Conservation (phyloP, 352 stramenopile genomes). For the Globisporangium nodosum region DNA sequence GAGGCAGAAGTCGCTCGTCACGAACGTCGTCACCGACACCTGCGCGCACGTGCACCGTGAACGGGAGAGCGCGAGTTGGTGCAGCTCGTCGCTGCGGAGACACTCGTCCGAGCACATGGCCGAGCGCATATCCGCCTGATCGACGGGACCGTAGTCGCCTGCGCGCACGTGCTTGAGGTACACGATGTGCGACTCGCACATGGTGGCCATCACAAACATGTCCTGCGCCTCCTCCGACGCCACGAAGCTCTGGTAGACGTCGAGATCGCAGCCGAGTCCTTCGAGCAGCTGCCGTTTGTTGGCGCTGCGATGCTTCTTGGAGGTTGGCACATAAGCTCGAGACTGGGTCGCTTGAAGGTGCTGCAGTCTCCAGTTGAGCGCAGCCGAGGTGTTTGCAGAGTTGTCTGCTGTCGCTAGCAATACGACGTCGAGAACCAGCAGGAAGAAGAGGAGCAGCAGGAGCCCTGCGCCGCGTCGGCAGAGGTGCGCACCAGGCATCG, state of each 20-base stretch:
- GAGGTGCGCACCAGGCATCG: no score
- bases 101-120: slow-evolving; percentile 87
- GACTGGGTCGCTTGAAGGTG: not conserved
- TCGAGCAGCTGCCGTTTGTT: slow-evolving; percentile 16
- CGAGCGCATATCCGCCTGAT: slow-evolving; percentile 59
- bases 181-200: slow-evolving; percentile 74
- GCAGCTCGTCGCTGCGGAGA: slow-evolving; percentile 68
- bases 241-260: slow-evolving; percentile 48
- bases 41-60: slow-evolving; percentile 81
- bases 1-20: slow-evolving; percentile 70
- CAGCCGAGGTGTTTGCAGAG: not conserved
- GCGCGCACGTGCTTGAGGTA: slow-evolving; percentile 57
- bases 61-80: slow-evolving; percentile 62
- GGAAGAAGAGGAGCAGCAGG: not conserved
- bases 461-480: not conserved
- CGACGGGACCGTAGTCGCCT: slow-evolving; percentile 50
- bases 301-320: not conserved
- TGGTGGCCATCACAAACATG: slow-evolving; percentile 64
- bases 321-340: not conserved
- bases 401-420: no score
- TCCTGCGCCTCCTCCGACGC: slow-evolving; percentile 51
- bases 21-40: slow-evolving; percentile 64
- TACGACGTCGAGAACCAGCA: not conserved
- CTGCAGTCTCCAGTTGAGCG: not conserved
- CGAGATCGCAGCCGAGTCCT: slow-evolving; percentile 36